phyloP scores from a whole-genome alignment of 2,329 filamentous ascomycete species.

The Alternaria panax region DNA sequence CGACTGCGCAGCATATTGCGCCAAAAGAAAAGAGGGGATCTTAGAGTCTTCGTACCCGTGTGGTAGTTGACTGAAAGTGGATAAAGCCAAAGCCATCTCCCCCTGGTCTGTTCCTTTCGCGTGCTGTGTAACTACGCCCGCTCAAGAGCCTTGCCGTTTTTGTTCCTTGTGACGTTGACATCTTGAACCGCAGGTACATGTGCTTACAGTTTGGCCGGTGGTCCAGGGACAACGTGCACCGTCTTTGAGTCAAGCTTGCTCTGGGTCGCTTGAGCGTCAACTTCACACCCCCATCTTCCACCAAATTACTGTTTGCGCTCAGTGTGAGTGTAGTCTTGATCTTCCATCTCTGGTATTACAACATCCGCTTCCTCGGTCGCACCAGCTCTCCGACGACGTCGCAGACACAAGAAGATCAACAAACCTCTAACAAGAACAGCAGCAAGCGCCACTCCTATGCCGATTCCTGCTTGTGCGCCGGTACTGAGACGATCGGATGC shows the following conservation, averaged over 20 bases:
- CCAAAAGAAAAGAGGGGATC: neutral
- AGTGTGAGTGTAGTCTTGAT: neutral
- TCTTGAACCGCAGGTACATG: neutral
- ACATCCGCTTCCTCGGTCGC: neutral
- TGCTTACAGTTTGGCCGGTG: slow-evolving; percentile 6
- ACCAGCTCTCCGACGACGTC: neutral
- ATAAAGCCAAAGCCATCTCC: neutral
- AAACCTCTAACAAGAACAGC: neutral
- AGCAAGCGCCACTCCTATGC: neutral
- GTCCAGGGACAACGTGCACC: slow-evolving; percentile 11
- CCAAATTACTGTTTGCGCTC: slow-evolving; percentile 12
- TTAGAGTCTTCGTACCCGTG: neutral
- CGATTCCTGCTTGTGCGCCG: neutral
- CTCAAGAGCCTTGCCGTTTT: neutral
- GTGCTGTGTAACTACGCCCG: neutral
- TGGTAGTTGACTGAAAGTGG: neutral
- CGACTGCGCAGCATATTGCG: neutral
- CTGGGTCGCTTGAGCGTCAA: neutral
- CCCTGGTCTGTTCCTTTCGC: no score
- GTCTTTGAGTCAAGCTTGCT: slow-evolving; percentile 14
- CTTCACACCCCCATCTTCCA: slow-evolving; percentile 8
- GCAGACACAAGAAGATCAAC: neutral
- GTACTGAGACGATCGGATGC: neutral
- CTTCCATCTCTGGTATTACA: neutral
- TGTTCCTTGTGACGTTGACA: neutral